phyloP scores from a whole-genome alignment of 1,139 yeast species.

The Spathaspora jeffriesii region DNA sequence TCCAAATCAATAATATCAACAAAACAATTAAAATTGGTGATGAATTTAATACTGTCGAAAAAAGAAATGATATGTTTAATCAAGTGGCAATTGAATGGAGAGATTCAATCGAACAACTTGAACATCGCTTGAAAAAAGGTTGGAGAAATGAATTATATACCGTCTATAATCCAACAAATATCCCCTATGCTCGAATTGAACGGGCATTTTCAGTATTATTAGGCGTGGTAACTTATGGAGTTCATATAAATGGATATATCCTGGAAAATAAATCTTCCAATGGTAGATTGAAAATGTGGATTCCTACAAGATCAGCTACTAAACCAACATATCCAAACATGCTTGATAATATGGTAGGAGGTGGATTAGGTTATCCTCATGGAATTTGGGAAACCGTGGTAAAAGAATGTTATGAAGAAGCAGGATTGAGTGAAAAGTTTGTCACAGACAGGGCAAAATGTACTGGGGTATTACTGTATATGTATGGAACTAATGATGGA shows the following conservation, averaged over 20 bases:
- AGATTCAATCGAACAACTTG: conserved; percentile 27
- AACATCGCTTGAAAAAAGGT: conserved; percentile 52
- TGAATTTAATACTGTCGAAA: conserved; percentile 42
- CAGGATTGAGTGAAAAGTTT: conserved; percentile 62
- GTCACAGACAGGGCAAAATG: conserved; percentile 46
- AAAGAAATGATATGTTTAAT: conserved; percentile 46
- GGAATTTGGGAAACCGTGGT: conserved; percentile 75
- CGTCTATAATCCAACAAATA: conserved; percentile 55
- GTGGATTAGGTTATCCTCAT: conserved; percentile 86
- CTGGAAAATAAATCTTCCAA: conserved; percentile 29
- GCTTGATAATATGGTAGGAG: conserved; percentile 94
- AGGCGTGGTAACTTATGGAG: conserved; percentile 90
- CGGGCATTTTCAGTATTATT: conserved; percentile 78
- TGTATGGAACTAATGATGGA: conserved; percentile 50
- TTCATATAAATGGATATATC: conserved; percentile 83
- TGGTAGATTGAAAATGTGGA: conserved; percentile 68
- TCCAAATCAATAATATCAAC: conserved; percentile 30
- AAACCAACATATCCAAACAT: conserved; percentile 90
- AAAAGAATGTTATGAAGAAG: conserved; percentile 91
- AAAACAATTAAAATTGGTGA: conserved; percentile 37
- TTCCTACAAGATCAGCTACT: conserved; percentile 74
- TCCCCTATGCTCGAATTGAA: conserved; percentile 70
- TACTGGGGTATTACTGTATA: conserved; percentile 73
- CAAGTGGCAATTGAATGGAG: conserved; percentile 47
- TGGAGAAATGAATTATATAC: conserved; percentile 90